Evolutionary conservation across 129 eudicot species (phyloP), one percentile per base, ranked within the genome.

Genomic region (Apium graveolens): DNA sequence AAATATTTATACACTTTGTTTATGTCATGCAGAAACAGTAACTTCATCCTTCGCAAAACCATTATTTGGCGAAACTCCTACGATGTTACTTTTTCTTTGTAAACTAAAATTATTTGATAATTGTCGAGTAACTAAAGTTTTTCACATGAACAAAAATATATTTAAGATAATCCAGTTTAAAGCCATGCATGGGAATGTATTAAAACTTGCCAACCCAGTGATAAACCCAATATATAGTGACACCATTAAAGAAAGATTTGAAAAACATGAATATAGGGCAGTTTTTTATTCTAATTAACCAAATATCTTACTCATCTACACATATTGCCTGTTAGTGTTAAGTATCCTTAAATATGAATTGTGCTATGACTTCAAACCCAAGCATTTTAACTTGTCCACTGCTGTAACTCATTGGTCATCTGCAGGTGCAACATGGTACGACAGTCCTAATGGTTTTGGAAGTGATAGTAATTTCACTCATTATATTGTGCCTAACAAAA

Each of bases 361-460:
- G 74, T 77, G 83, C 73, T 68, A 35, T 27, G 80, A 86, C 34
- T 82, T 81, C 78, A 84, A 86, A 75, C 89, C 89, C 43, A 89
- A 73, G 20, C 86, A 84, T 71, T 83, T 89, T 79, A 90, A 89
- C 77, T 26, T 79, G 43, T 89, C 94, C 49, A 76, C 89, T 49
- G 70, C 44, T 1, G 87, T 84, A 45, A 74, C 87, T 72, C 89
- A 82, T 44, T 94, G 98, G 98, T 62, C 81, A 0, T 24, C 88
- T 18, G 97, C 97, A 21, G 84, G 80, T 26, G 97, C 97, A 5
- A 93, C 98, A 0, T 93, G 98, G 98, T 93, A 93, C 20, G 96
- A 97, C 75, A 81, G 86, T 78, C 90, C 91, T 5, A 79, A 88
- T 62, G 98, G 98, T 20, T 82, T 85, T 46, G 98, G 98, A 86